Evolutionary conservation across 75 land plant species (phyloP), one percentile per base, ranked within the genome.

Genomic region (Gnetum montanum): DNA sequence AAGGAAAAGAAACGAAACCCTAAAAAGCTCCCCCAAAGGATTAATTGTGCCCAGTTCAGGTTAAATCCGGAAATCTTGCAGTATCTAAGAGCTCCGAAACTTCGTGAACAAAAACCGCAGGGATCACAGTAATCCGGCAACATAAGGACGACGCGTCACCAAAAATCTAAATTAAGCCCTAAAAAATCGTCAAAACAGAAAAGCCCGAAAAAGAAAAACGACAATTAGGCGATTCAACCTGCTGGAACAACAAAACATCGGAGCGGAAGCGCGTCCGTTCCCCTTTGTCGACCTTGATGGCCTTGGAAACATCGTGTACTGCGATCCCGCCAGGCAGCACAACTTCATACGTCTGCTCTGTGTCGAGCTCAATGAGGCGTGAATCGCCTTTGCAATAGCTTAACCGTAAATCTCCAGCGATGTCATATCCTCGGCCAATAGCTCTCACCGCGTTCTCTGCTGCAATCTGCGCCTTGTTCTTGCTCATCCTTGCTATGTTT

Each of bases 271-370:
- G 57, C 23, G 70, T 86, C 1, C 84, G 74, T 67, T 83, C 97
- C 4, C 97, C 97, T 51, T 83, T 86, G 38, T 83, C 88, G 55
- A 80, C 72, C 40, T 52, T 72, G 55, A 91, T 83, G 19, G 79
- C 63, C 18, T 23, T 30, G 28, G 92, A 58, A 1, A 91, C 97
- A 31, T 58, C 30, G 30, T 61, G 60, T 6, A 91, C 73, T 8
- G 72, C 66, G 28, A 81, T 54, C 5, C 75, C 72, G 22, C 74
- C 83, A 0, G 90, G 88, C 8, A 88, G 12, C 12, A 73, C 51
- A 16, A 81, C 65, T 46, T 86, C 78, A 13, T 67, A 52, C 1
- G 40, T 43, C 25, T 11, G 16, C 38, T 52, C 49, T 0, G 11
- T 38, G 40, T 74, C 78, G 6, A 79, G 53, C 54, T 76, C 78